Base-by-base conservation (phyloP, 2,329 filamentous ascomycete species). In the Talaromyces sp. region DNA sequence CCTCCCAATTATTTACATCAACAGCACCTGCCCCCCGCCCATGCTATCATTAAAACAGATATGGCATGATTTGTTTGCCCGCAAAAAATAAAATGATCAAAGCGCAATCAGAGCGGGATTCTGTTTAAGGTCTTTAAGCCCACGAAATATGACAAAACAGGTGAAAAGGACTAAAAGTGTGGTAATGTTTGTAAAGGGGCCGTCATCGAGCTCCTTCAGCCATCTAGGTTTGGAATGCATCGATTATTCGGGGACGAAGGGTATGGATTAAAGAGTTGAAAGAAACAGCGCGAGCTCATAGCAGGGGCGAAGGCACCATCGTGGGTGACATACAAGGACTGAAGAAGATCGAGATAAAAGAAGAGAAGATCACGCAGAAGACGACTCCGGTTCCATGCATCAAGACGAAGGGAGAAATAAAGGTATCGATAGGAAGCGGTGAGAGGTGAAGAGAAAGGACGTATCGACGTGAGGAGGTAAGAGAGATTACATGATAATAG, bases 401-500 rank as follows among this genome's bases (percentile, higher is more conserved):
- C 62, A 65, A 62, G 58, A 63, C 53, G 37, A 27, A n/a, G 54
- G 53, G 54, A 52, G 55, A 48, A 55, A 54, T 50, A 54, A 53
- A 63, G 66, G 56, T 65, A 60, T 62, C 55, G 62, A 56, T 33
- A 57, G 19, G 52, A 45, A 39, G 53, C 51, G 60, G 57, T 57
- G 64, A 60, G 55, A 56, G 63, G 53, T 52, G 60, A 54, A 60
- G 56, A 48, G 54, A 52, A 61, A 58, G 58, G 61, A 56, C 62
- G 57, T 66, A 56, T 57, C 63, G 64, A 67, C 65, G 57, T 66
- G 64, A 56, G 47, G 54, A 27, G 24, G 24, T 5, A 56, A 49
- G 46, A 45, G 39, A 37, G 54, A 65, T 76, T 75, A 78, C 76
- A 78, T 78, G 68, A 78, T 78, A 59, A 78, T 78, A 14, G 76